Conservation (phyloP, 306 rosid species). For the Phaseolus lunatus region DNA sequence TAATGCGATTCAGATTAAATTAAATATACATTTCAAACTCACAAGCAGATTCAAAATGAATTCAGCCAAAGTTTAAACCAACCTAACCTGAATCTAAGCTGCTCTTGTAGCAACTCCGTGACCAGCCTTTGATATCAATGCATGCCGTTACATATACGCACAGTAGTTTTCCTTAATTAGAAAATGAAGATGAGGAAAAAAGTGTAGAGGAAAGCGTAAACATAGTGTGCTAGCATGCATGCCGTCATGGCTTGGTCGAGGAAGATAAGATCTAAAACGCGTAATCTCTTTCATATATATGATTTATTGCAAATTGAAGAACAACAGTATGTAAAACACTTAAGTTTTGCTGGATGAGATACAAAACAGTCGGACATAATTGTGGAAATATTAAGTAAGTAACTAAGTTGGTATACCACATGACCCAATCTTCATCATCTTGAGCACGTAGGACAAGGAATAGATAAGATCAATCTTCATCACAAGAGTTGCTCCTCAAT, state of each 20-base stretch:
- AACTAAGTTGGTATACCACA: conserved; percentile 17
- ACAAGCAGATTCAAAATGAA: background rate
- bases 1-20: background rate
- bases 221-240: background rate
- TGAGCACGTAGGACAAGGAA: conserved; percentile 3
- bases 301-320: conserved; percentile 43
- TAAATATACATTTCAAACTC: background rate
- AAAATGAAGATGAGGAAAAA: background rate
- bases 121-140: background rate
- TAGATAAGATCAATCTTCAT: too few species aligned
- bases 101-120: background rate
- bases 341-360: conserved; percentile 36
- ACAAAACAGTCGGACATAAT: conserved; percentile 32
- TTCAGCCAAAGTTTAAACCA: background rate
- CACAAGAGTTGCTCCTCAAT: conserved; percentile 63
- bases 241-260: background rate
- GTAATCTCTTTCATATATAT: conserved; percentile 26
- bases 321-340: conserved; percentile 22
- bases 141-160: background rate
- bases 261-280: conserved; percentile 30
- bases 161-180: background rate
- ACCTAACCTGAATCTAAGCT: background rate
- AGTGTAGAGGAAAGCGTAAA: background rate
- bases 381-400: conserved; percentile 4
- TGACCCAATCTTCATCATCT: conserved; percentile 19